Evolutionary conservation across 352 stramenopile genomes (phyloP), one percentile per base, ranked within the genome.

Genomic region (Pythium scleroteichum): DNA sequence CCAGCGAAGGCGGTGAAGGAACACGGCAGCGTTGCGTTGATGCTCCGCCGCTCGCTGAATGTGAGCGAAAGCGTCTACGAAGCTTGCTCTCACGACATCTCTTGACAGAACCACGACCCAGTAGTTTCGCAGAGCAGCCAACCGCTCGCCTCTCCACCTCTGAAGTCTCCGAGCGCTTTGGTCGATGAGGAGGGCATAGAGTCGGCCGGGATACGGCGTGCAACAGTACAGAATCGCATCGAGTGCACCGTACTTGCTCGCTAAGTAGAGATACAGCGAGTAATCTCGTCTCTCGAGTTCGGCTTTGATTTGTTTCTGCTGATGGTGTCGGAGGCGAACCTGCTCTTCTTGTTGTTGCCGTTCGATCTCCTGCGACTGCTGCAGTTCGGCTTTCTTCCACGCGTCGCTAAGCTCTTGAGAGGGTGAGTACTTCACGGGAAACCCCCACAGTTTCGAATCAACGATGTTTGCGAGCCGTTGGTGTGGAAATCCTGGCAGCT

Each of bases 141-240:
- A 35, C 20, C 63, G 53, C n/a, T 66, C 49, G 6, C 23, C n/a
- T 38, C 39, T 32, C 68, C 68, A 75, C 14, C 41, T 23, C 53
- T 75, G 68, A 1, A 75, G 41, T 22, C 46, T 59, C n/a, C 41
- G 52, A 1, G 55, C 68, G 20, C 40, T 60, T 27, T 51, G 42
- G 13, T 75, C 48, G 19, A 69, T 59, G 6, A 62, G 39, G 0
- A 68, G 29, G 2, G 66, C 62, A 24, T 75, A 75, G 17, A 75
- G 35, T 6, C 68, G 68, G 16, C 68, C 68, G 17, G 68, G 68
- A 55, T 51, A 69, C 38, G 57, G 20, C 24, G 68, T 60, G 52
- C 47, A 69, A 51, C 68, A 71, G 35, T 69, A 75, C 33, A 75
- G 49, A 27, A 75, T 41, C 0, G 62, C 58, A 24, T 62, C 51